A percentile compares a stretch with the other conserved stretches of the same genome.
Conservation (phyloP, 768 basidiomycete genomes). For the Hebeloma cylindrosporum region DNA sequence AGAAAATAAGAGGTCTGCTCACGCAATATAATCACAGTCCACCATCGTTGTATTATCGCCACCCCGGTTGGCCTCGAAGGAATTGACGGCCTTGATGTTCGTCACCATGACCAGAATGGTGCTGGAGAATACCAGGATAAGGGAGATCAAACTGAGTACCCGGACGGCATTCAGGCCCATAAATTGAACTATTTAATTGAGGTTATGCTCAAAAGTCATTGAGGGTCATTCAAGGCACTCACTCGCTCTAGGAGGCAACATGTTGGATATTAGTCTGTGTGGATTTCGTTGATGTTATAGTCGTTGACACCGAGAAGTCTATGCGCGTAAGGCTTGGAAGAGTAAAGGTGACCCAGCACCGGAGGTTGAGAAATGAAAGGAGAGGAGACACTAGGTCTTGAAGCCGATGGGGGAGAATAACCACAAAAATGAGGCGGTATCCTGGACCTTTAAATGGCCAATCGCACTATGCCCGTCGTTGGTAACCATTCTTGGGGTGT, state of each 20-base stretch:
- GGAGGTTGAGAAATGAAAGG: conserved; percentile 21
- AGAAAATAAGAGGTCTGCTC: neutral
- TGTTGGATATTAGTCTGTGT: conserved; percentile 14
- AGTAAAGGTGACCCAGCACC: conserved; percentile 35
- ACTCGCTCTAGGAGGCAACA: conserved; percentile 37
- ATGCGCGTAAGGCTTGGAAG: conserved; percentile 4
- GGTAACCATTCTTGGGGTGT: conserved; percentile 11
- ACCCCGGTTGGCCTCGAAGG: conserved; percentile 47
- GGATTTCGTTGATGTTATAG: conserved; percentile 8
- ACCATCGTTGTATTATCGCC: conserved; percentile 33
- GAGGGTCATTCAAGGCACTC: conserved; percentile 9
- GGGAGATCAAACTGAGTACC: conserved; percentile 69
- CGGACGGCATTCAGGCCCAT: conserved; percentile 79
- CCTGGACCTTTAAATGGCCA: conserved; percentile 12
- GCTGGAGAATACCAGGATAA: conserved; percentile 79
- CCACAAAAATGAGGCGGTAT: neutral
- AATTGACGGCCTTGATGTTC: conserved; percentile 75
- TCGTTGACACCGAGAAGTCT: too few species aligned
- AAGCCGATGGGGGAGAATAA: conserved; percentile 11
- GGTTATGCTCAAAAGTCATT: neutral
- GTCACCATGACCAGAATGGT: conserved; percentile 72
- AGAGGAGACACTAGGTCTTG: conserved; percentile 15
- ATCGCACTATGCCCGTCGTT: conserved; percentile 1
- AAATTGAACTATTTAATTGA: conserved; percentile 44
- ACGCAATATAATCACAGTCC: conserved; percentile 84